phyloP scores from a whole-genome alignment of 805 yeast genomes.

The Wickerhamomyces sydowiorum region DNA sequence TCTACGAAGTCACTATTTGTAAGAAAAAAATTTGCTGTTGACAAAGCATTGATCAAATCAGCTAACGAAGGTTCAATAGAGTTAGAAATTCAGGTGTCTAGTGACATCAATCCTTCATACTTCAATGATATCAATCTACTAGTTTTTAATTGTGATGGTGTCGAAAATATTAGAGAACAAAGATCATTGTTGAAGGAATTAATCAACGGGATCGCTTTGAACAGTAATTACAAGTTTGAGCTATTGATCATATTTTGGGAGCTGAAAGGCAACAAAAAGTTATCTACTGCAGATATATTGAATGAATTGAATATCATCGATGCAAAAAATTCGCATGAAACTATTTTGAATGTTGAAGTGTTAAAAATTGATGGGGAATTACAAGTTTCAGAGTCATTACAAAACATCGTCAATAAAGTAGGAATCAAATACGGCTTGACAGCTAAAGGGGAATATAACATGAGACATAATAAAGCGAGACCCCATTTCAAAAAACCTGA shows the following conservation, averaged over 20 bases:
- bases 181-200: slow-evolving; percentile 23
- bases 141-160: slow-evolving; percentile 33
- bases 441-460: slow-evolving; percentile 27
- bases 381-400: slow-evolving; percentile 15
- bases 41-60: neutral
- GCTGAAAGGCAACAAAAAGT: slow-evolving; percentile 24
- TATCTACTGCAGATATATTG: slow-evolving; percentile 23
- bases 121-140: slow-evolving; percentile 27
- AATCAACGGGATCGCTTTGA: slow-evolving; percentile 27
- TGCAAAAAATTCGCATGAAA: slow-evolving; percentile 6
- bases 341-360: slow-evolving; percentile 24
- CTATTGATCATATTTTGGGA: slow-evolving; percentile 34
- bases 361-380: slow-evolving; percentile 24
- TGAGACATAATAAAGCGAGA: slow-evolving; percentile 2
- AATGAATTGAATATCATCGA: slow-evolving; percentile 23
- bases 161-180: slow-evolving; percentile 27
- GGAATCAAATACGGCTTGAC: slow-evolving; percentile 21
- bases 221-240: slow-evolving; percentile 28
- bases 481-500: neutral
- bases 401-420: slow-evolving; percentile 18
- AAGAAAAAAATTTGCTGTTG: slow-evolving; percentile 26
- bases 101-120: slow-evolving; percentile 18
- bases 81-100: slow-evolving; percentile 19
- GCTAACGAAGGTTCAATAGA: slow-evolving; percentile 3
- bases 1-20: slow-evolving; percentile 28